A percentile compares a stretch with the other conserved stretches of the same genome.
Evolutionary conservation across 306 rosid genomes (phyloP).

Genomic region (Vigna angularis): DNA sequence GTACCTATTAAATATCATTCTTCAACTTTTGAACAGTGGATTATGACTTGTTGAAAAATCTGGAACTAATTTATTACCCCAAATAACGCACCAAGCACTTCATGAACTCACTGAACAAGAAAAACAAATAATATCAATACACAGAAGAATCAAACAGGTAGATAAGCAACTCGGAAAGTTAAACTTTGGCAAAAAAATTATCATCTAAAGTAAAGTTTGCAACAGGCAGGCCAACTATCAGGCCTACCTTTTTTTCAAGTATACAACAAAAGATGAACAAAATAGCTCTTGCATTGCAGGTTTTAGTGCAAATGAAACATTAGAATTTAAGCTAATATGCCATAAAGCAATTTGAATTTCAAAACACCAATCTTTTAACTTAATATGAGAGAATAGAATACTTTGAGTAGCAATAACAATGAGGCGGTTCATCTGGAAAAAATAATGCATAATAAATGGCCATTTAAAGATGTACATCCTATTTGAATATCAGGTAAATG

Average conservation of each 20-base stretch:
- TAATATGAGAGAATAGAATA: constrained; percentile 10
- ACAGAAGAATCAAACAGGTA: background rate
- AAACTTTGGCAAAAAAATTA: background rate
- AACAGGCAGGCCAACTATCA: background rate
- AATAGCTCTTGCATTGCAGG: constrained; percentile 25
- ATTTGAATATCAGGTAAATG: constrained; percentile 13
- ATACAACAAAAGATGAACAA: background rate
- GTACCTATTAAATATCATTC: constrained; percentile 48
- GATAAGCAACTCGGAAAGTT: background rate
- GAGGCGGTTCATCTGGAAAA: constrained; percentile 1
- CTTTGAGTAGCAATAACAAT: constrained; percentile 12
- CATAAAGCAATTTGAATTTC: background rate
- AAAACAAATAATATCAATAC: constrained; percentile 28
- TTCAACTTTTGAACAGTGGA: constrained; percentile 31
- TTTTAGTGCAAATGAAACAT: constrained; percentile 14
- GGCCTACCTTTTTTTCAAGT: background rate
- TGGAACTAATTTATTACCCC: constrained; percentile 38
- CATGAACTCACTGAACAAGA: constrained; percentile 54
- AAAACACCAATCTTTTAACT: constrained; percentile 1
- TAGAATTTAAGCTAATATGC: constrained; percentile 5
- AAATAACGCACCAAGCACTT: constrained; percentile 29
- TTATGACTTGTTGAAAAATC: constrained; percentile 22
- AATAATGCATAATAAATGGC: constrained; percentile 7
- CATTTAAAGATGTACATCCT: constrained; percentile 32
- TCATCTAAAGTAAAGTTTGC: constrained; percentile 4